Percentiles rank a stretch among this genome's conserved stretches.
These are phyloP conservation scores for Phaeophleospora eucalypticola DNA, from an alignment of 2,329 filamentous ascomycete genomes.

Conservation along the genomic window DNA sequence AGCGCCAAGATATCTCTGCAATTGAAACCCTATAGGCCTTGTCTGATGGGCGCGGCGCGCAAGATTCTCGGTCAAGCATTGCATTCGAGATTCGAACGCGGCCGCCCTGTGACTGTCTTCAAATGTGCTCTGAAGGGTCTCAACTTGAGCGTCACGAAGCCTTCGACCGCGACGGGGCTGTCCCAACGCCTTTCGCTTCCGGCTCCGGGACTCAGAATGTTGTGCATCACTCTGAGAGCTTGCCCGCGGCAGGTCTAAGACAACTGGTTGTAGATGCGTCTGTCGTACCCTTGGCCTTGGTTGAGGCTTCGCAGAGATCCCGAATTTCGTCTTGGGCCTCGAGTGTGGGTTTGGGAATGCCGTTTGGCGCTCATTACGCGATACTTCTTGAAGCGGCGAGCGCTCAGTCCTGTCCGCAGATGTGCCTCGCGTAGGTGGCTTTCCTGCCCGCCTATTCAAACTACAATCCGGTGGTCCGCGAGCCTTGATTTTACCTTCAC, in stretches of 20 bases:
- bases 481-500: constrained; percentile 39
- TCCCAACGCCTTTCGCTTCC: too few species aligned
- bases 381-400: neutral
- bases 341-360: neutral
- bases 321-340: neutral
- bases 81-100: constrained; percentile 35
- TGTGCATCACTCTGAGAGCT: too few species aligned
- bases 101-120: constrained; percentile 33
- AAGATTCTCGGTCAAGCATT: constrained; percentile 26
- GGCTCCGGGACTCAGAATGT: too few species aligned
- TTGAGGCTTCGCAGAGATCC: neutral
- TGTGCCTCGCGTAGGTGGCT: neutral
- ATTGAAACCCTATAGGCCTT: constrained; percentile 26
- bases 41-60: constrained; percentile 12
- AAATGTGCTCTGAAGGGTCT: constrained; percentile 39
- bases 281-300: constrained; percentile 1
- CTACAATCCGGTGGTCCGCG: too few species aligned
- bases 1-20: constrained; percentile 23
- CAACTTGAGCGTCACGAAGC: constrained; percentile 39
- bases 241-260: neutral
- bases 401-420: neutral
- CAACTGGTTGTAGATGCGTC: neutral
- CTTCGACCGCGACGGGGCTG: neutral
- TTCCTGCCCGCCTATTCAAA: neutral
- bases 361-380: neutral